These are phyloP conservation scores for Plasmodium malariae DNA, from an alignment of 169 alveolate genomes.

Conservation along the genomic window DNA sequence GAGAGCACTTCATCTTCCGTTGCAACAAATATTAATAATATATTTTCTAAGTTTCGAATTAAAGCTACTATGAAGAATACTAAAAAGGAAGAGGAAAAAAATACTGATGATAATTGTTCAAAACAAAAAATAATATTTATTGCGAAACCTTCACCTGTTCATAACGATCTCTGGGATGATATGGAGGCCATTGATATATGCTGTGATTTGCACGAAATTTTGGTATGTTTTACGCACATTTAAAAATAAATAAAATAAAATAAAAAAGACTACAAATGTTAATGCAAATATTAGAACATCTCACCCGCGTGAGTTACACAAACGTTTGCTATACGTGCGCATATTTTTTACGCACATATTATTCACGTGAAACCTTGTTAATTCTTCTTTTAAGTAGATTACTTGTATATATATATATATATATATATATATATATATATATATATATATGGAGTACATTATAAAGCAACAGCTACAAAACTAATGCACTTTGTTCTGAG, in stretches of 20 bases:
- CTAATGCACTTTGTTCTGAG: too few species aligned
- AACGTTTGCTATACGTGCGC: too few species aligned
- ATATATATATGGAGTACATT: too few species aligned
- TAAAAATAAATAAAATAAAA: not conserved
- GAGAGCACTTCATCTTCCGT: not conserved
- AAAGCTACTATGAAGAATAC: constrained; percentile 30
- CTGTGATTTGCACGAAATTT: constrained; percentile 73
- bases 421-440: constrained; percentile 1
- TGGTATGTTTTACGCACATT: constrained; percentile 19
- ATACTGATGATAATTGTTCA: not conserved
- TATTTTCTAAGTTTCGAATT: constrained; percentile 49
- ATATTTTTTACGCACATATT: too few species aligned
- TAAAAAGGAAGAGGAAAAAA: not conserved
- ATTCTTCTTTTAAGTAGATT: not conserved
- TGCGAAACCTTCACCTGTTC: constrained; percentile 66
- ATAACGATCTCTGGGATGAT: constrained; percentile 47
- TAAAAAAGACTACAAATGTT: not conserved
- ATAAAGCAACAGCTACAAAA: too few species aligned
- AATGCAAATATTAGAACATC: too few species aligned
- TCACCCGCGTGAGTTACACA: too few species aligned
- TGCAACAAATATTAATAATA: not conserved
- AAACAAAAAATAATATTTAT: constrained; percentile 41
- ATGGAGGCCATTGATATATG: constrained; percentile 54
- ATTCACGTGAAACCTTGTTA: too few species aligned
- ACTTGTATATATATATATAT: constrained; percentile 1